Evolutionary conservation across 257 asterid genomes (phyloP).

Genomic region (Verbena officinalis): DNA sequence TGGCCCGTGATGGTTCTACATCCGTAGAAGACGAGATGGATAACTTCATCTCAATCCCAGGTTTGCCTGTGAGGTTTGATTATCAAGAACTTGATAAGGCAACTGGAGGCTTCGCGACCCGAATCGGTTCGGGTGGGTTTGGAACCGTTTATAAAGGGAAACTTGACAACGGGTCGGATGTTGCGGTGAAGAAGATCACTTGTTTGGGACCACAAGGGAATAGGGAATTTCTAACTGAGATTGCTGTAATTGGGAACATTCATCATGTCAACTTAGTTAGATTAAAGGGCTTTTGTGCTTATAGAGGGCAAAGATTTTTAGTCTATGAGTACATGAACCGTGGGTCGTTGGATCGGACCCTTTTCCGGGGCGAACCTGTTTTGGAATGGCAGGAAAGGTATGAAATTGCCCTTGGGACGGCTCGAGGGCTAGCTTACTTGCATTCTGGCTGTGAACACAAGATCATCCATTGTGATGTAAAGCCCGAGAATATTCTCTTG

Average conservation of each 20-base stretch:
- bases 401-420: constrained; percentile 80
- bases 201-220: constrained; percentile 64
- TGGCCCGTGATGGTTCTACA: constrained; percentile 16
- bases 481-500: constrained; percentile 85
- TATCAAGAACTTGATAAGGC: constrained; percentile 56
- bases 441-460: constrained; percentile 77
- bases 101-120: constrained; percentile 53
- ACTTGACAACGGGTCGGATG: constrained; percentile 51
- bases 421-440: constrained; percentile 77
- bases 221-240: constrained; percentile 72
- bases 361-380: constrained; percentile 51
- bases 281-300: constrained; percentile 68
- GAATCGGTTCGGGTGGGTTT: constrained; percentile 84
- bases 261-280: constrained; percentile 78
- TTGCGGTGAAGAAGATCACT: constrained; percentile 86
- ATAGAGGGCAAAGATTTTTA: constrained; percentile 53
- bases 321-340: constrained; percentile 86
- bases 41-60: constrained; percentile 48
- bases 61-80: constrained; percentile 62
- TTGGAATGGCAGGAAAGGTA: constrained; percentile 68
- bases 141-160: constrained; percentile 79
- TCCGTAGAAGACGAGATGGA: constrained; percentile 47
- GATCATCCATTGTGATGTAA: constrained; percentile 87
- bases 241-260: constrained; percentile 72
- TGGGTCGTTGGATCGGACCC: constrained; percentile 72